These are phyloP conservation scores for Fraxinus ornus DNA, from an alignment of 305 asterid species.

Conservation along the genomic window DNA sequence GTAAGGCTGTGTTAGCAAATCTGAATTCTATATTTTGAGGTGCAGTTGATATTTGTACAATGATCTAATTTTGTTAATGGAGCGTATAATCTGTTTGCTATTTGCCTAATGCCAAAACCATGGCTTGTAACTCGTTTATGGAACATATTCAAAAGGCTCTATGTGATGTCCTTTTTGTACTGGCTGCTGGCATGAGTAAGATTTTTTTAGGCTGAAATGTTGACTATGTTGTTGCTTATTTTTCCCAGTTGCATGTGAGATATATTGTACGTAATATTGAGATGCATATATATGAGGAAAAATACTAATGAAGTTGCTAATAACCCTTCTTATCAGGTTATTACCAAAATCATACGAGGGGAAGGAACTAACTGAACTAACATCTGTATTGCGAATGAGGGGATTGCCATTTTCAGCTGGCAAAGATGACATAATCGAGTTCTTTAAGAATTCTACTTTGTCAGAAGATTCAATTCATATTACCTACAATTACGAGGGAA, in stretches of 20 bases:
- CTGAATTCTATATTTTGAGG: neutral
- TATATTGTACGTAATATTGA: neutral
- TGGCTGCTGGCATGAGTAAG: neutral
- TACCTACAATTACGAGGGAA: constrained; percentile 55
- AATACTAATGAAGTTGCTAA: neutral
- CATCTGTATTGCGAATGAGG: constrained; percentile 75
- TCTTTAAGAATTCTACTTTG: constrained; percentile 59
- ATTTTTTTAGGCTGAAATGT: neutral
- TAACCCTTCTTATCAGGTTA: constrained; percentile 41
- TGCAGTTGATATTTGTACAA: neutral
- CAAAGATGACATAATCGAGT: constrained; percentile 79
- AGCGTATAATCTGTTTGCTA: no score
- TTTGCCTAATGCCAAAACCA: neutral
- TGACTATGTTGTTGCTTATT: neutral
- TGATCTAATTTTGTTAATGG: neutral
- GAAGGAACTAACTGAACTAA: constrained; percentile 55
- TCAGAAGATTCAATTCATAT: constrained; percentile 68
- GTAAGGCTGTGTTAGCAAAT: neutral
- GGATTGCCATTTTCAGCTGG: constrained; percentile 92
- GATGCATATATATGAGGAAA: neutral
- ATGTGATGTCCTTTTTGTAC: neutral
- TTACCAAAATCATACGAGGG: constrained; percentile 59
- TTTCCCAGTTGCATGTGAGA: neutral
- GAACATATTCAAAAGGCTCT: neutral
- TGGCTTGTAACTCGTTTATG: neutral